Evolutionary conservation across 352 stramenopile species (phyloP).

Genomic region (Phytopythium kandeliae): DNA sequence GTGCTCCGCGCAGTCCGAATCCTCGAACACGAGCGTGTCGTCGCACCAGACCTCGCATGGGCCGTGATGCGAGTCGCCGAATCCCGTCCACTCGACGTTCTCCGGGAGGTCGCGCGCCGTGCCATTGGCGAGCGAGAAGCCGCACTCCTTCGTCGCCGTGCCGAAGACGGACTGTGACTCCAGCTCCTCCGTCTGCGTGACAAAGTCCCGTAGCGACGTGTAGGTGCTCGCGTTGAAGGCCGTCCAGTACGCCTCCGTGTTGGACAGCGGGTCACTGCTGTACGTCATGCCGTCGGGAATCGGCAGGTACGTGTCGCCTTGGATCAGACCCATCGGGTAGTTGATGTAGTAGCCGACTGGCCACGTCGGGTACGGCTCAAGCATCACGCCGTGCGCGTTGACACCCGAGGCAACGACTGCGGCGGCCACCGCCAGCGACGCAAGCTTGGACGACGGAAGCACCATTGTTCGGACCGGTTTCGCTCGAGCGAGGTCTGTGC

Average conservation of each 20-base stretch:
- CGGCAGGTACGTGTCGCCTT: conserved; percentile 24
- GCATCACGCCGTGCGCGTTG: conserved; percentile 1
- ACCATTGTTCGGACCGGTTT: not conserved
- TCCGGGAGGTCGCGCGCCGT: conserved; percentile 8
- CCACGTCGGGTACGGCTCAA: conserved; percentile 21
- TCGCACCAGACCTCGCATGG: conserved; percentile 32
- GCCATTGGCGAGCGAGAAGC: conserved; percentile 8
- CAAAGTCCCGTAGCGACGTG: conserved; percentile 11
- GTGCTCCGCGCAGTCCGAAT: conserved; percentile 21
- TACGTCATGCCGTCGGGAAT: conserved; percentile 39
- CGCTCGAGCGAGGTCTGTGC: not conserved
- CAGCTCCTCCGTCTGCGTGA: conserved; percentile 13
- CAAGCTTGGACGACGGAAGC: conserved; percentile 3
- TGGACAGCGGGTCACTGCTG: conserved; percentile 14
- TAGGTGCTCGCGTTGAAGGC: conserved; percentile 20
- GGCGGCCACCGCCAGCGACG: conserved; percentile 3
- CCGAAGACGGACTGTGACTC: conserved; percentile 5
- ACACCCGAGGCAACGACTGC: conserved; percentile 3
- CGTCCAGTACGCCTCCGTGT: conserved; percentile 18
- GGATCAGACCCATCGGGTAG: conserved; percentile 34
- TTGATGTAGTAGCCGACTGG: conserved; percentile 27
- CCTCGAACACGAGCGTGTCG: conserved; percentile 22
- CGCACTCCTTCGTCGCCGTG: conserved; percentile 22
- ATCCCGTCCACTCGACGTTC: conserved; percentile 17
- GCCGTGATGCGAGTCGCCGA: conserved; percentile 18